Percentiles rank a stretch among this genome's conserved stretches.
phyloP scores from a whole-genome alignment of 352 stramenopile species.

The Thraustotheca clavata region DNA sequence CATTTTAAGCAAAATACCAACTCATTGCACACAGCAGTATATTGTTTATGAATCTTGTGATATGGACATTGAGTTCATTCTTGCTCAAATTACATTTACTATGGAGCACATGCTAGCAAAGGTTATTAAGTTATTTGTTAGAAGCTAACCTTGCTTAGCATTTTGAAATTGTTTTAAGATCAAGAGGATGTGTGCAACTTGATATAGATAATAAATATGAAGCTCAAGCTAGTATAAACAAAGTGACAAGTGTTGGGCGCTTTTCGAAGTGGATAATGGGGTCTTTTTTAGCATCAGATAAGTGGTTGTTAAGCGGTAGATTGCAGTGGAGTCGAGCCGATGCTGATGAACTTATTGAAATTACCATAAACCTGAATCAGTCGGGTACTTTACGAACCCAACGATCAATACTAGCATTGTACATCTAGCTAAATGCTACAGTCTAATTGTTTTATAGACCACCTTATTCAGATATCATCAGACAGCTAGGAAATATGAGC shows the following conservation, averaged over 20 bases:
- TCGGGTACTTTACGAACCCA: too few relatives aligned
- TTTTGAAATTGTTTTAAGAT: not conserved
- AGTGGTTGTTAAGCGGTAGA: too few relatives aligned
- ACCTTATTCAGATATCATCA: too few relatives aligned
- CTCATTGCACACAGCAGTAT: not conserved
- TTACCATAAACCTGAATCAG: too few relatives aligned
- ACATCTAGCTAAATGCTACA: too few relatives aligned
- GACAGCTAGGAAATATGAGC: too few relatives aligned
- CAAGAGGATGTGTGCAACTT: not conserved
- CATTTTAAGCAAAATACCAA: not conserved
- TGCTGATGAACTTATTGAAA: too few relatives aligned
- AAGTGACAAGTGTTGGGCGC: not conserved
- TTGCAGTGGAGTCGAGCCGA: too few relatives aligned
- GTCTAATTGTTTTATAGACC: too few relatives aligned
- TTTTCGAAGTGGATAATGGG: not conserved
- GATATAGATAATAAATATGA: not conserved
- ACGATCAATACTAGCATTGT: too few relatives aligned
- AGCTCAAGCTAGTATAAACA: not conserved
- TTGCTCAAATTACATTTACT: not conserved
- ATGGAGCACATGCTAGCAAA: not conserved
- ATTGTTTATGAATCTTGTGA: not conserved
- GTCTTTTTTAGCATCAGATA: too few relatives aligned
- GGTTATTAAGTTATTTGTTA: not conserved
- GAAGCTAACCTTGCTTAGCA: not conserved
- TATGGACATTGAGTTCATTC: slow-evolving; percentile 1